These are phyloP conservation scores for Boehmeria nivea DNA, from an alignment of 306 rosid genomes.

Conservation along the genomic window DNA sequence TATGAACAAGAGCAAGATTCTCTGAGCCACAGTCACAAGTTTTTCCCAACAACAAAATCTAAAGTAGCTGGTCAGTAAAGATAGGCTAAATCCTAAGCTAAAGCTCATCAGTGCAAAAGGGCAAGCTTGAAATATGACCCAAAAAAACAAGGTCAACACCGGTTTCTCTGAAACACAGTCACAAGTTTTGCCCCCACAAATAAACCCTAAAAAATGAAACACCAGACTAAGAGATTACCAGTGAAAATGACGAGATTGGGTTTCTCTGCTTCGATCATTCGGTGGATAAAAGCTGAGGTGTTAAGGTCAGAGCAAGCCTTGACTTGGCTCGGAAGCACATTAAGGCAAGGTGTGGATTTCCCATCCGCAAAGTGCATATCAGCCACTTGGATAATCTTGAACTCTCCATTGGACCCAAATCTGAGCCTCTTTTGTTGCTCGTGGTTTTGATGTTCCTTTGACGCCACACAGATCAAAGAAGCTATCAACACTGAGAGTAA, in stretches of 20 bases:
- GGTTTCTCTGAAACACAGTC: too few relatives aligned
- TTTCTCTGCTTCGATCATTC: conserved; percentile 90
- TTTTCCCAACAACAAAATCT: too few relatives aligned
- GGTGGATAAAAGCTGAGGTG: conserved; percentile 54
- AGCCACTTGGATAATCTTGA: conserved; percentile 90
- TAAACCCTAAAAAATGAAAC: background rate
- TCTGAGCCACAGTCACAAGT: too few relatives aligned
- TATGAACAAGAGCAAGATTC: too few relatives aligned
- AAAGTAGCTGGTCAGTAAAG: too few relatives aligned
- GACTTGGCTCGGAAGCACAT: conserved; percentile 56
- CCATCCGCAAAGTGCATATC: conserved; percentile 93
- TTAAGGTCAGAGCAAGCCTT: conserved; percentile 77
- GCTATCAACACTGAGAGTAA: background rate
- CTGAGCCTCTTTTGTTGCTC: conserved; percentile 32
- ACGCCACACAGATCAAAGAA: conserved; percentile 19
- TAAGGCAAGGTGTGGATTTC: conserved; percentile 47
- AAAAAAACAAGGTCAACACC: background rate
- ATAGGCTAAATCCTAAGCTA: too few relatives aligned
- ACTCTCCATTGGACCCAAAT: conserved; percentile 57
- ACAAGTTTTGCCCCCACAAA: too few relatives aligned
- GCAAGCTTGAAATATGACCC: too few relatives aligned
- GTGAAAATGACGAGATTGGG: conserved; percentile 90
- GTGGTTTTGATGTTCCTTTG: conserved; percentile 14
- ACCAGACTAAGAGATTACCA: conserved; percentile 32
- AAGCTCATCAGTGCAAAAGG: too few relatives aligned